These are phyloP conservation scores for Rhodamnia argentea DNA, from an alignment of 345 rosid species.

Conservation along the genomic window DNA sequence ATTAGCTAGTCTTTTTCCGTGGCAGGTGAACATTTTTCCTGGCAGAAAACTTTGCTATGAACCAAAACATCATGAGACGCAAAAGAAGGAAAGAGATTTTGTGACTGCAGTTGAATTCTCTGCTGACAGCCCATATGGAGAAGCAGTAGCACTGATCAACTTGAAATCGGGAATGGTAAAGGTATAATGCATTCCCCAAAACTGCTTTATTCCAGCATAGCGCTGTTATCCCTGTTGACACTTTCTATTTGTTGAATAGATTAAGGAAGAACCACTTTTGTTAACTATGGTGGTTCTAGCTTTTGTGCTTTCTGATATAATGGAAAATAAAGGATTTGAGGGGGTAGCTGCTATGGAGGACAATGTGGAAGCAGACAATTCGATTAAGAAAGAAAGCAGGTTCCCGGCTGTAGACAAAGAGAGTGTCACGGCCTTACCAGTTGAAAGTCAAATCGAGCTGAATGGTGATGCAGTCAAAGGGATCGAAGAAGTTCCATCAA, in stretches of 20 bases:
- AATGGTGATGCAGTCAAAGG: constrained; percentile 10
- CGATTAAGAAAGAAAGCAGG: background rate
- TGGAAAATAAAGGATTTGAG: constrained; percentile 31
- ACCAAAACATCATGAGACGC: constrained; percentile 33
- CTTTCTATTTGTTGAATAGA: constrained; percentile 29
- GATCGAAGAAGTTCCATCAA: background rate
- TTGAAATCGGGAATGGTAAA: constrained; percentile 38
- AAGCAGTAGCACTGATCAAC: constrained; percentile 75
- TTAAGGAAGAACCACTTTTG: constrained; percentile 54
- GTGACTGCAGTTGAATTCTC: constrained; percentile 82
- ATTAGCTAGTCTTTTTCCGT: background rate
- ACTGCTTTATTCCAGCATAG: background rate
- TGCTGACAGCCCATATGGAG: constrained; percentile 65
- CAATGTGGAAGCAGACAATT: constrained; percentile 10
- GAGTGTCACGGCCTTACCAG: constrained; percentile 1
- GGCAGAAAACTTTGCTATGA: constrained; percentile 82
- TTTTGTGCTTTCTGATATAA: constrained; percentile 45
- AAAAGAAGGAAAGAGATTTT: constrained; percentile 43
- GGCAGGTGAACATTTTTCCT: constrained; percentile 49
- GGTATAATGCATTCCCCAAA: constrained; percentile 25
- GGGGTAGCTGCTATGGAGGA: constrained; percentile 9
- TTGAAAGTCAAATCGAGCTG: constrained; percentile 12
- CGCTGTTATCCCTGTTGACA: background rate
- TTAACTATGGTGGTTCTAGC: constrained; percentile 46
- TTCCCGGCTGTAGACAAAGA: constrained; percentile 7